These are phyloP conservation scores for Quercus aquifolioides DNA, from an alignment of 306 rosid species.

Conservation along the genomic window DNA sequence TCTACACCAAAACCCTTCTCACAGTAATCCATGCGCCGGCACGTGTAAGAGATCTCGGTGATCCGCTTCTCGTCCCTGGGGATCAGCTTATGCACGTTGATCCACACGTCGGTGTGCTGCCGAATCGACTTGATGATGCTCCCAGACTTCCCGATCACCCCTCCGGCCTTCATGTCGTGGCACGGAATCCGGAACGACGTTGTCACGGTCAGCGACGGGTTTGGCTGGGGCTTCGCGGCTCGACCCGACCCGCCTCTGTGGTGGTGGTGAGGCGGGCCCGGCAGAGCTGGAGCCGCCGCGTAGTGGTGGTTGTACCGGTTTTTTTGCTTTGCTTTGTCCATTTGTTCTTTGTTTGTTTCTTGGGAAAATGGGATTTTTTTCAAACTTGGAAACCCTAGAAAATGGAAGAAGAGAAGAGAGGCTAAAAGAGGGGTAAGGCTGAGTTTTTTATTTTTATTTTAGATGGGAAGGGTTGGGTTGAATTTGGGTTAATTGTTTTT, in stretches of 20 bases:
- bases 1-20: no score
- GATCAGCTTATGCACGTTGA: slow-evolving; percentile 87
- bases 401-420: background rate
- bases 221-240: slow-evolving; percentile 48
- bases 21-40: slow-evolving; percentile 38
- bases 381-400: slow-evolving; percentile 40
- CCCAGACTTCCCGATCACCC: slow-evolving; percentile 96
- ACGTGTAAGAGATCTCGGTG: slow-evolving; percentile 85
- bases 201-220: slow-evolving; percentile 48
- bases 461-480: no score
- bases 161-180: slow-evolving; percentile 87
- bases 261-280: slow-evolving; percentile 27
- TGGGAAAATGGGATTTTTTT: background rate
- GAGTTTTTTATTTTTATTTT: no score
- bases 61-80: slow-evolving; percentile 87
- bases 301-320: slow-evolving; percentile 72
- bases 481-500: no score
- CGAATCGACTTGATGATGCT: slow-evolving; percentile 86
- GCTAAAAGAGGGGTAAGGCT: no score
- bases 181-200: slow-evolving; percentile 82
- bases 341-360: slow-evolving; percentile 13
- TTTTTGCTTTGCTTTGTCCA: background rate
- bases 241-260: slow-evolving; percentile 50
- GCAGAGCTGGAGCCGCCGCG: background rate
- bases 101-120: slow-evolving; percentile 98